Base-by-base conservation (phyloP, 768 basidiomycete species). In the Amanita molliuscula region DNA sequence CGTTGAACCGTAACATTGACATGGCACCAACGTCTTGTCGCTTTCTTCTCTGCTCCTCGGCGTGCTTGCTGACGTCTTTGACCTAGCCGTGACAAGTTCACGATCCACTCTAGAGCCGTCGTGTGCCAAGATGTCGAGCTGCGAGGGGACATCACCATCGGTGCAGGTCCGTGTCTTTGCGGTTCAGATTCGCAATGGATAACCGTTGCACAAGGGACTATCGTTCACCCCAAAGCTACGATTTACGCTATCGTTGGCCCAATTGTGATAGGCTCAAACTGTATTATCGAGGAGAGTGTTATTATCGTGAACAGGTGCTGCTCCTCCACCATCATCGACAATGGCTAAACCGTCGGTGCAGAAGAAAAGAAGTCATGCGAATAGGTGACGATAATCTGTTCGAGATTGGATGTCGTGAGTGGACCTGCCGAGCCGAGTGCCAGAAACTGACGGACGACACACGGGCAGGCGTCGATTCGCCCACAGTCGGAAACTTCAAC, bases 311-410 rank as follows among this genome's bases (percentile, higher is more conserved):
- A 98, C 65, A 75, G 89, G 79, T 86, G 53, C 48, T 29, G 47
- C 26, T 26, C 33, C 38, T 7, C 26, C 16, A 37, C 26, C 16
- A 37, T 6, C 13, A 45, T 43, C 34, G 38, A 20, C 28, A 18
- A 38, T 4, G 26, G 25, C 35, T 48, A 15, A 52, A 25, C 47
- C 25, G 13, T 21, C 9, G n/a, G 15, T 38, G 13, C 35, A 84
- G 81, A 58, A 66, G 77, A 48, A 91, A 87, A 59, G 87, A 91
- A 60, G 78, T 85, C 31, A 90, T 97, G 91, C 79, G 83, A 16
- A 91, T 99, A 43, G 95, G 95, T 4, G 84, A 95, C 62, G 82
- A 88, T 53, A 97, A 97, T 63, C 70, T 93, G 51, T 95, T 99
- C 59, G 91, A 96, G 67, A 90, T 96, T 47, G 89, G 88, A 18